Conservation (phyloP, 1,284 basidiomycete species). For the Malassezia slooffiae region DNA sequence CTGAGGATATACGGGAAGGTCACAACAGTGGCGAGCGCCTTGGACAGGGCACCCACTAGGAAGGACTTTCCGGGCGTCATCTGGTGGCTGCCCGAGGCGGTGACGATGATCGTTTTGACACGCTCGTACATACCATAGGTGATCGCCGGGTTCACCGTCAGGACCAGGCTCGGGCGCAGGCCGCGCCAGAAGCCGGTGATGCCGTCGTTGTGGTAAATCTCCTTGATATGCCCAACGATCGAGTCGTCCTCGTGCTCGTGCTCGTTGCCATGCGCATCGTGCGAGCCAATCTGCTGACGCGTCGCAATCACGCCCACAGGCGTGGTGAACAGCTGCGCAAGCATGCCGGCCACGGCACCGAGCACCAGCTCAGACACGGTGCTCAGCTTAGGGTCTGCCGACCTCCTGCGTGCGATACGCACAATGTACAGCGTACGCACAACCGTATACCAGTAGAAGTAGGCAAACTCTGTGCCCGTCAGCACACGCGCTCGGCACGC, state of each 20-base stretch:
- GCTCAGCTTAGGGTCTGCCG: slow-evolving; percentile 16
- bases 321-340: slow-evolving; percentile 96
- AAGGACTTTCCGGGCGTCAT: slow-evolving; percentile 73
- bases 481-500: not conserved
- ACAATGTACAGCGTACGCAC: slow-evolving; percentile 64
- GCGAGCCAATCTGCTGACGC: slow-evolving; percentile 61
- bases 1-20: slow-evolving; percentile 62
- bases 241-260: slow-evolving; percentile 50
- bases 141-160: slow-evolving; percentile 90
- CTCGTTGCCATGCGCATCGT: too few relatives aligned
- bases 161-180: slow-evolving; percentile 77
- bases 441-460: slow-evolving; percentile 97
- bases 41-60: slow-evolving; percentile 79
- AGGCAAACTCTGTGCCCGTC: slow-evolving; percentile 75
- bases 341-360: slow-evolving; percentile 80
- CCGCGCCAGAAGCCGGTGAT: slow-evolving; percentile 86
- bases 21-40: slow-evolving; percentile 73
- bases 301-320: slow-evolving; percentile 96
- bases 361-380: slow-evolving; percentile 55
- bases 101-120: slow-evolving; percentile 57
- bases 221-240: slow-evolving; percentile 66
- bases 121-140: slow-evolving; percentile 89
- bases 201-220: slow-evolving; percentile 87
- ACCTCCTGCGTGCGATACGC: slow-evolving; percentile 19
- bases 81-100: slow-evolving; percentile 54